These are phyloP conservation scores for Neopestalotiopsis clavispora DNA, from an alignment of 2,329 filamentous ascomycete species.

Conservation along the genomic window DNA sequence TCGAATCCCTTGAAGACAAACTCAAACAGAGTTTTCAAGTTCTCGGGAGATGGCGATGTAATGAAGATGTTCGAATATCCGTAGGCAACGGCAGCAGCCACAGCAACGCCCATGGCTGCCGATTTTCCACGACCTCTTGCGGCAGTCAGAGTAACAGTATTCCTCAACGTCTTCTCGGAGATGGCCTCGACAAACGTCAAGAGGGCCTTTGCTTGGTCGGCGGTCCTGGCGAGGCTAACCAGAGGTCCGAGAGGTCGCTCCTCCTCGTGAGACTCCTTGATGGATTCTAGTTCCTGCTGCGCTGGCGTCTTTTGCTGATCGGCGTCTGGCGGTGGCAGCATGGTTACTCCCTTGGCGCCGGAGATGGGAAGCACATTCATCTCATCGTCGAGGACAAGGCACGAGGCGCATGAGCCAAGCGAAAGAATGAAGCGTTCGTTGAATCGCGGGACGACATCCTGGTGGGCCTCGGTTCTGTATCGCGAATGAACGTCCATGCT, in stretches of 20 bases:
- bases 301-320: conserved; percentile 75
- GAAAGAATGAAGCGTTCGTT: conserved; percentile 98
- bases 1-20: conserved; percentile 99
- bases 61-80: conserved; percentile 99
- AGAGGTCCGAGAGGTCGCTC: conserved; percentile 85
- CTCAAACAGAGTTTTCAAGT: conserved; percentile 97
- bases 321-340: conserved; percentile 75
- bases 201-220: conserved; percentile 96
- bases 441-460: conserved; percentile 93
- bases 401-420: conserved; percentile 91
- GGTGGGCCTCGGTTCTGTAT: conserved; percentile 94
- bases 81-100: conserved; percentile 91
- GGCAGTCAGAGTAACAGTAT: conserved; percentile 91
- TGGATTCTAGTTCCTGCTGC: conserved; percentile 77
- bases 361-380: conserved; percentile 97
- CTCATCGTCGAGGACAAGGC: conserved; percentile 96
- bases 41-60: conserved; percentile 95
- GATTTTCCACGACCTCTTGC: conserved; percentile 96
- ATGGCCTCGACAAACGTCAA: conserved; percentile 96
- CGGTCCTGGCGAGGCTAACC: conserved; percentile 83
- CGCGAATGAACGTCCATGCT: conserved; percentile 98
- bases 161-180: conserved; percentile 91
- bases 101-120: conserved; percentile 89
- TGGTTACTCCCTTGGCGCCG: conserved; percentile 87
- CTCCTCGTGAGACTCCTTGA: conserved; percentile 87